Base-by-base conservation (phyloP, 352 stramenopile species). In the Phytophthora colocasiae region DNA sequence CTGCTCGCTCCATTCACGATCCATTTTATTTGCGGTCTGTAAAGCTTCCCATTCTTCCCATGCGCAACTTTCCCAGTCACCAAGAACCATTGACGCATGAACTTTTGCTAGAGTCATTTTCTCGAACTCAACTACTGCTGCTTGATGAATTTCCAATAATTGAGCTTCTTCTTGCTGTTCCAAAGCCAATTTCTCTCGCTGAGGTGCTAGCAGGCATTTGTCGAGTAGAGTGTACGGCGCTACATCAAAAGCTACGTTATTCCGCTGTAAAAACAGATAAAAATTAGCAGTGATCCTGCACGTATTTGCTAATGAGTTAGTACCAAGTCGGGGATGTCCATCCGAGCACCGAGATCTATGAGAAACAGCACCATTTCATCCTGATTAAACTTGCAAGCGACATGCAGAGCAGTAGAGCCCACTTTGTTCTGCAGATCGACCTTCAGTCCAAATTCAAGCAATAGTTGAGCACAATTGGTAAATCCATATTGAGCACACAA, bases 401-500 rank as follows among this genome's bases (percentile, higher is more conserved):
- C 64, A 39, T 90, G 77, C 17, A 90, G 51, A 7, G 81, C 66
- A 24, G 81, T 89, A 15, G 75, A 78, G 2, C 81, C 79, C 9
- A 89, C 79, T 66, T 86, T 90, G 62, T 87, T 87, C 26, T 73
- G 75, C 24, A 83, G 38, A 24, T 78, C 55, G 15, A 89, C 52
- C 2, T 58, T 63, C 22, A 75, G 52, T 11, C 77, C 75, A 11
- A 69, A 49, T 7, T 57, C 46, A 32, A 90, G 60, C 54, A 89
- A 53, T 58, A 87, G 41, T 51, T 73, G 69, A 15, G 79, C 81
- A 27, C 75, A 74, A 3, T 39, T 39, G 17, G 79, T 31, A 22
- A 83, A 75, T 8, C 81, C 78, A n/a, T 82, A 72, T 45, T 90
- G 80, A 0, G 80, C 80, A n/a, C 79, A 87, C 7, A 90, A 46